Percentiles rank a stretch among this genome's conserved stretches.
phyloP scores from a whole-genome alignment of 2,329 filamentous ascomycete genomes.

The Pezicula neosporulosa region DNA sequence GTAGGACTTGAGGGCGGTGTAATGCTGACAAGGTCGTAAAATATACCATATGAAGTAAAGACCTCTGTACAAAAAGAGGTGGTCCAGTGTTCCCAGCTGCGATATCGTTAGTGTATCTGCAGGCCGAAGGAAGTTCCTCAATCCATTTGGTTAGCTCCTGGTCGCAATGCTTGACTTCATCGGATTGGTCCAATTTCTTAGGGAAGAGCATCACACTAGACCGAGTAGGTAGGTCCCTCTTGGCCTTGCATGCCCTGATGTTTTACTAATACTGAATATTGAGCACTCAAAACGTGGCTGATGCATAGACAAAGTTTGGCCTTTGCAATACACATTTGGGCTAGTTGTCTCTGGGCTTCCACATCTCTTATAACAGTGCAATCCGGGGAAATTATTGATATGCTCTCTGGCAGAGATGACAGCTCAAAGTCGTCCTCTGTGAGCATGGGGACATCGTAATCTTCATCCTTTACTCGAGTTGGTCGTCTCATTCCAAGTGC shows the following conservation, averaged over 20 bases:
- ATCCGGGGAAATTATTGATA: constrained; percentile 64
- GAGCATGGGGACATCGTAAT: constrained; percentile 92
- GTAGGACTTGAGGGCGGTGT: constrained; percentile 86
- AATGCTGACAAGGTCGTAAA: constrained; percentile 88
- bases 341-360: constrained; percentile 72
- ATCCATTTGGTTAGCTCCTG: constrained; percentile 76
- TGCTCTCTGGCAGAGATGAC: constrained; percentile 60
- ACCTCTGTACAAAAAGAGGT: constrained; percentile 66
- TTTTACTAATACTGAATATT: constrained; percentile 87
- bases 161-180: constrained; percentile 77
- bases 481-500: constrained; percentile 91
- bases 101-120: constrained; percentile 59
- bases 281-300: constrained; percentile 82
- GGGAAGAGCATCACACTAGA: constrained; percentile 87
- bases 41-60: constrained; percentile 91
- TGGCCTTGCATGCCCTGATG: constrained; percentile 76
- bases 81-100: constrained; percentile 57
- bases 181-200: constrained; percentile 78
- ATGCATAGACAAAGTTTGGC: constrained; percentile 87
- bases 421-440: constrained; percentile 82
- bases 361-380: constrained; percentile 70
- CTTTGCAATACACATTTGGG: constrained; percentile 87
- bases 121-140: constrained; percentile 65
- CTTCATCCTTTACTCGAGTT: constrained; percentile 87
- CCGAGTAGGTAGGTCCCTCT: constrained; percentile 63